Evolutionary conservation across 495 filamentous ascomycete genomes (phyloP).

Genomic region (Penicillium bovifimosum): DNA sequence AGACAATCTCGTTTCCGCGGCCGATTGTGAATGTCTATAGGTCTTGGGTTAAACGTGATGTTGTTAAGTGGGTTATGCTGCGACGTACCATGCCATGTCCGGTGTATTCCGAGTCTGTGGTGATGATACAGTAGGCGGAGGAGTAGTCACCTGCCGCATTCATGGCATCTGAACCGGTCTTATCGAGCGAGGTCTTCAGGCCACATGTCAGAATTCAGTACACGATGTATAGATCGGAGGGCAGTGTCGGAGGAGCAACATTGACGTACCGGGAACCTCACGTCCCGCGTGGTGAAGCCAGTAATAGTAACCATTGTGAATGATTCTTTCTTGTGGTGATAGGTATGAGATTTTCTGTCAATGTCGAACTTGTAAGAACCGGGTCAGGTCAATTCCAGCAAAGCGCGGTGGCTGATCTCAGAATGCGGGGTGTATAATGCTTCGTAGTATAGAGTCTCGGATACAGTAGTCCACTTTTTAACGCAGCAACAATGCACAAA

Average conservation of each 20-base stretch:
- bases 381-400: neutral
- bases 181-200: constrained; percentile 76
- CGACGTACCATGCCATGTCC: constrained; percentile 81
- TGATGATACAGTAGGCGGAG: constrained; percentile 84
- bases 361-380: neutral
- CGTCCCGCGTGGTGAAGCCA: constrained; percentile 71
- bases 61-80: neutral
- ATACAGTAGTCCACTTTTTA: neutral
- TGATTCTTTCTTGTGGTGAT: neutral
- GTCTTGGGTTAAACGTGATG: neutral
- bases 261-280: constrained; percentile 72
- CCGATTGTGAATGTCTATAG: constrained; percentile 91
- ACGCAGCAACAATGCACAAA: neutral
- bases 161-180: constrained; percentile 96
- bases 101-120: constrained; percentile 64
- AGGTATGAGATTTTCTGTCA: neutral
- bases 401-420: neutral
- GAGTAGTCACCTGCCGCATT: constrained; percentile 93
- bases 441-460: neutral
- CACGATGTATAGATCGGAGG: neutral
- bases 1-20: constrained; percentile 92
- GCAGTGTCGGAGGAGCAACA: neutral
- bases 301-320: constrained; percentile 70
- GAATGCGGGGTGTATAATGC: neutral
- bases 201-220: neutral